These are phyloP conservation scores for Caloboletus firmus DNA, from an alignment of 1,284 basidiomycete genomes.

Conservation along the genomic window DNA sequence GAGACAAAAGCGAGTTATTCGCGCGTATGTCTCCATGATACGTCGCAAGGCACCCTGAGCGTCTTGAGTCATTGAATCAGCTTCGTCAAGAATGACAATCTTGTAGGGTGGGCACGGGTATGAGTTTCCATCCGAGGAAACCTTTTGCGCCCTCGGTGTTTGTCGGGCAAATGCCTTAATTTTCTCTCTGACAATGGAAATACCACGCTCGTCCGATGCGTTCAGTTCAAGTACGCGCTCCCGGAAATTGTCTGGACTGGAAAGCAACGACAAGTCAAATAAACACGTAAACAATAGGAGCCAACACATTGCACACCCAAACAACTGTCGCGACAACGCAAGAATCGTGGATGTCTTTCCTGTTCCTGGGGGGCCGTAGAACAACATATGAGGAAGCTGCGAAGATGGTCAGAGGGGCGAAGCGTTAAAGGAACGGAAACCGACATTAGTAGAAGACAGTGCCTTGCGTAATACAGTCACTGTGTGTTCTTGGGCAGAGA, in stretches of 20 bases:
- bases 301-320: conserved; percentile 64
- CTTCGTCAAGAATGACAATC: conserved; percentile 98
- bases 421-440: conserved; percentile 15
- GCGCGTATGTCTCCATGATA: conserved; percentile 98
- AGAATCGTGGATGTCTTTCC: conserved; percentile 99
- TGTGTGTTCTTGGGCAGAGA: conserved; percentile 96
- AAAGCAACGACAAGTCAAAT: conserved; percentile 2
- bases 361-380: conserved; percentile 98
- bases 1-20: conserved; percentile 96
- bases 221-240: conserved; percentile 97
- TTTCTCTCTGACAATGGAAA: conserved; percentile 95
- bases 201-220: conserved; percentile 98
- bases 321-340: conserved; percentile 90
- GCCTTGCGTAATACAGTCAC: conserved; percentile 91
- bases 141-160: conserved; percentile 78
- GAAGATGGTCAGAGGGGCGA: conserved; percentile 10
- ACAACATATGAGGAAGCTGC: conserved; percentile 98
- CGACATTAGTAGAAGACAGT: conserved; percentile 87
- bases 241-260: conserved; percentile 92
- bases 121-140: conserved; percentile 74
- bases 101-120: conserved; percentile 99
- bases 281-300: neutral
- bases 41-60: conserved; percentile 93
- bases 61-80: conserved; percentile 99
- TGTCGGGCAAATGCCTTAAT: conserved; percentile 98